A percentile compares a stretch with the other conserved stretches of the same genome.
These are phyloP conservation scores for Penicillium frequentans DNA, from an alignment of 2,329 filamentous ascomycete genomes.

Conservation along the genomic window DNA sequence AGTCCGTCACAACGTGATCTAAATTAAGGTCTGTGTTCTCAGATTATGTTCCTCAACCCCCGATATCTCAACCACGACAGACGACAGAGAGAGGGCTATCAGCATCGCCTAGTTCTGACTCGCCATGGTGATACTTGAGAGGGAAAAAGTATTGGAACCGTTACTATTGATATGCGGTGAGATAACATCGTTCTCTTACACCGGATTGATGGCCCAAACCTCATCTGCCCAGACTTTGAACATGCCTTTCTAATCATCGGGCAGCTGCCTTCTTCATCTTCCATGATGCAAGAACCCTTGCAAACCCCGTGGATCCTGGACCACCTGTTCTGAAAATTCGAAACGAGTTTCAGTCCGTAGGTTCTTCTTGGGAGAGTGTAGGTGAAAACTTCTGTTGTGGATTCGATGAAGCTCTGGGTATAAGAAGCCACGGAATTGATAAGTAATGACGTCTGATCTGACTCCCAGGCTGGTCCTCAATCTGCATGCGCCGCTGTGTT, in stretches of 20 bases:
- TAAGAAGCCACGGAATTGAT: no score
- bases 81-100: not conserved
- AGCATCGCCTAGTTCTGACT: not conserved
- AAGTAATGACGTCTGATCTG: no score
- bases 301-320: not conserved
- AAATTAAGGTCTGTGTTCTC: no score
- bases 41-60: not conserved
- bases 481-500: not conserved
- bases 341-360: not conserved
- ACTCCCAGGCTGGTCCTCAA: not conserved
- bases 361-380: not conserved
- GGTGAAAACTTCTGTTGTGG: not conserved
- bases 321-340: not conserved
- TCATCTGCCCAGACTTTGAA: not conserved
- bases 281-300: not conserved
- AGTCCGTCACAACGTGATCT: not conserved
- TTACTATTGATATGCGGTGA: not conserved
- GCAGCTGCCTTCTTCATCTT: not conserved
- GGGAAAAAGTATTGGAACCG: not conserved
- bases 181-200: not conserved
- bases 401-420: not conserved
- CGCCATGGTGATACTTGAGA: not conserved
- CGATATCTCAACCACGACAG: not conserved
- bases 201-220: not conserved
- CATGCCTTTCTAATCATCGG: not conserved